These are phyloP conservation scores for Monosporascus sp. DNA, from an alignment of 2,329 filamentous ascomycete genomes.

Conservation along the genomic window DNA sequence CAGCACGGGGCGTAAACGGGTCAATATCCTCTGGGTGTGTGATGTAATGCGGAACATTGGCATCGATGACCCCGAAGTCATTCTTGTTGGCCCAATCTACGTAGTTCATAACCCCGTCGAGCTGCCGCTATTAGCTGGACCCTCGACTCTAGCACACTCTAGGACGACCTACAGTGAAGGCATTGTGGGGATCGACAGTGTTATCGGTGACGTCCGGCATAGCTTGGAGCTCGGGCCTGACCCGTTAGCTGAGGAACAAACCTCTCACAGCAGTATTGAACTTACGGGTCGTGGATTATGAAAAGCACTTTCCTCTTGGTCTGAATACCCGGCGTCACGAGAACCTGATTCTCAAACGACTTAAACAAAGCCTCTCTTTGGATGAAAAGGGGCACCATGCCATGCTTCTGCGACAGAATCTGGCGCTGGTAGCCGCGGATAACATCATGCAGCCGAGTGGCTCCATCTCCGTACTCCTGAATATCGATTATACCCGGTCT, in stretches of 20 bases:
- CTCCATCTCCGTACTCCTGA: constrained; percentile 45
- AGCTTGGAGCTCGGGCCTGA: constrained; percentile 63
- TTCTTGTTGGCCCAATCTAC: constrained; percentile 77
- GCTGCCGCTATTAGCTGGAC: constrained; percentile 43
- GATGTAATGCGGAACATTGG: constrained; percentile 80
- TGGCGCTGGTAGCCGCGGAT: constrained; percentile 73
- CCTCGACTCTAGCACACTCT: too few relatives aligned
- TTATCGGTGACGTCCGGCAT: constrained; percentile 66
- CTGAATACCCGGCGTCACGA: constrained; percentile 70
- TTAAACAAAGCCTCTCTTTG: constrained; percentile 67
- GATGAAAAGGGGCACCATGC: constrained; percentile 77
- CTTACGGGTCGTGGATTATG: constrained; percentile 86
- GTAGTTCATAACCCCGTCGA: constrained; percentile 75
- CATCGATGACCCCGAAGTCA: constrained; percentile 79
- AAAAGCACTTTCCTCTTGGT: constrained; percentile 66
- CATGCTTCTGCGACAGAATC: constrained; percentile 62
- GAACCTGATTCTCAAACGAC: constrained; percentile 79
- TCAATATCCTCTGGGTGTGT: constrained; percentile 55
- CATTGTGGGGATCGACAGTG: constrained; percentile 73
- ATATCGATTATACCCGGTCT: constrained; percentile 59
- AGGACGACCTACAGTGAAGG: constrained; percentile 66
- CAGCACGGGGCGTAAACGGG: constrained; percentile 37
- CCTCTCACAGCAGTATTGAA: constrained; percentile 12
- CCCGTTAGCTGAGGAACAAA: constrained; percentile 8
- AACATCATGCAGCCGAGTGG: constrained; percentile 69